A percentile compares a stretch with the other conserved stretches of the same genome.
These are phyloP conservation scores for Calocera viscosa DNA, from an alignment of 768 basidiomycete genomes.

Conservation along the genomic window DNA sequence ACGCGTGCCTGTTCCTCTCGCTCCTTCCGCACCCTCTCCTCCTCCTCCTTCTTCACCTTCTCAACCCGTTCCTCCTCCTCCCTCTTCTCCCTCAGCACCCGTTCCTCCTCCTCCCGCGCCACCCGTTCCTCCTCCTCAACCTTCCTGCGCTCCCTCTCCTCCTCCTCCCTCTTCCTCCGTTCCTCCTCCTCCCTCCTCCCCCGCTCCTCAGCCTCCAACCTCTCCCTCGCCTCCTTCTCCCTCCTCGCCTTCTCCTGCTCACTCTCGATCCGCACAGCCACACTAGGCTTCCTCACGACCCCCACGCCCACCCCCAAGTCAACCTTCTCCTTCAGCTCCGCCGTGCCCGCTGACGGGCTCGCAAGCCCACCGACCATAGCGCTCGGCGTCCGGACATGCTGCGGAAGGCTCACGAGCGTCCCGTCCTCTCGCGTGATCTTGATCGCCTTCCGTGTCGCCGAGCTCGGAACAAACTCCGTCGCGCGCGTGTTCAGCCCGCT, in stretches of 20 bases:
- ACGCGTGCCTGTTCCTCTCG: slow-evolving; percentile 22
- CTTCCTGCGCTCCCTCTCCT: slow-evolving; percentile 27
- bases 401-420: slow-evolving; percentile 44
- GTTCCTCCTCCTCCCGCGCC: slow-evolving; percentile 34
- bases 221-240: slow-evolving; percentile 21
- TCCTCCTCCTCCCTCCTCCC: slow-evolving; percentile 31
- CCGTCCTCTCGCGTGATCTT: slow-evolving; percentile 49
- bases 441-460: slow-evolving; percentile 33
- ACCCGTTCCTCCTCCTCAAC: slow-evolving; percentile 32
- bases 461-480: slow-evolving; percentile 50
- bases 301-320: too few relatives aligned
- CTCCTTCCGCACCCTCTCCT: slow-evolving; percentile 33
- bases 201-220: slow-evolving; percentile 18
- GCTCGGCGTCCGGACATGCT: slow-evolving; percentile 39
- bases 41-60: slow-evolving; percentile 30
- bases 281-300: slow-evolving; percentile 19
- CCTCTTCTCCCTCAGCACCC: slow-evolving; percentile 28
- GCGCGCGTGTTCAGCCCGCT: slow-evolving; percentile 47
- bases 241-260: slow-evolving; percentile 43
- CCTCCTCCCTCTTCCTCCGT: slow-evolving; percentile 27
- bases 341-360: slow-evolving; percentile 25
- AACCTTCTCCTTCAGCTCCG: slow-evolving; percentile 27
- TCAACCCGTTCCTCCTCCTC: slow-evolving; percentile 21
- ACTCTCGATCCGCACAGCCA: slow-evolving; percentile 51
- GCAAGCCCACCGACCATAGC: slow-evolving; percentile 30